Evolutionary conservation across 352 stramenopile species (phyloP).

Genomic region (Phytophthora crassamura): DNA sequence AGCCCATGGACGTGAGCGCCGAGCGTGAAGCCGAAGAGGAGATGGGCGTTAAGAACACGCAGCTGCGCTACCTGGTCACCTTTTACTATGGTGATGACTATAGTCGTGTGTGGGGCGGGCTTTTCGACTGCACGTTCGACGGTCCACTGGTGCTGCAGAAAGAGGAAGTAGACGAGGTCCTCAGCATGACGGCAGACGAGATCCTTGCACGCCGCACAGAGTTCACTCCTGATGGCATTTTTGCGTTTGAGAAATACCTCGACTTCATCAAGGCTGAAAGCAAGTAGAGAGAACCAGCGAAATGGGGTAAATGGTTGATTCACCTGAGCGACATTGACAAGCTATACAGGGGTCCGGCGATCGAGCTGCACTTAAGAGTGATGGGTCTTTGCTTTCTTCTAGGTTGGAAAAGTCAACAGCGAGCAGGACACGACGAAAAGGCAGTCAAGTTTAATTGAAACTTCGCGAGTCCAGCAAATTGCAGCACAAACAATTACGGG

Average conservation of each 20-base stretch:
- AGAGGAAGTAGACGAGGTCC: constrained; percentile 84
- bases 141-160: constrained; percentile 63
- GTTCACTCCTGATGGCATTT: constrained; percentile 86
- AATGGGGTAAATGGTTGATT: too few species aligned
- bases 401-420: too few species aligned
- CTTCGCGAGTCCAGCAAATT: too few species aligned
- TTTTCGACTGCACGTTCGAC: constrained; percentile 85
- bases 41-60: constrained; percentile 77
- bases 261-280: constrained; percentile 24
- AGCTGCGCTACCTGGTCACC: constrained; percentile 55
- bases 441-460: too few species aligned
- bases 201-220: constrained; percentile 63
- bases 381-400: too few species aligned
- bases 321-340: too few species aligned
- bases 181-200: constrained; percentile 75
- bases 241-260: constrained; percentile 81
- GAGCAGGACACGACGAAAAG: too few species aligned
- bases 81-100: constrained; percentile 76
- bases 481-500: too few species aligned
- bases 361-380: too few species aligned
- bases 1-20: constrained; percentile 74
- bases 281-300: too few species aligned
- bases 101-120: constrained; percentile 75
- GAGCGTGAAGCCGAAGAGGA: constrained; percentile 82
- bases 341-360: too few species aligned